phyloP scores from a whole-genome alignment of 345 rosid genomes.

The Rubroshorea leprosula region DNA sequence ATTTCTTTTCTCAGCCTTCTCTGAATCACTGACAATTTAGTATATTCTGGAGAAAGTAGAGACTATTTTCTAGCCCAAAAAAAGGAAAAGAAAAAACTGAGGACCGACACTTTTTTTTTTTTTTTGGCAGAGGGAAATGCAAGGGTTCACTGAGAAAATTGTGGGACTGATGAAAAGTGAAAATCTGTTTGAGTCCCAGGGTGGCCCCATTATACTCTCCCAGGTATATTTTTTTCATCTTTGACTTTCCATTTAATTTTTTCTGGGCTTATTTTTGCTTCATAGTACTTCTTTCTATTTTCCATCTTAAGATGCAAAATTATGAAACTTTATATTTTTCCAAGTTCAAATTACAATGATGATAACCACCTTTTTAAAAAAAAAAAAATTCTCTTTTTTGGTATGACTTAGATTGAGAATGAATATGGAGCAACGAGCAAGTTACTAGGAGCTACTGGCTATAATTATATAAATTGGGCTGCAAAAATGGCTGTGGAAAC shows the following conservation, averaged over 20 bases:
- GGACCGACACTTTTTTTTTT: conserved; percentile 3
- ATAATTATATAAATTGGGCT: conserved; percentile 91
- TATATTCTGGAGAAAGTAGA: too few species aligned
- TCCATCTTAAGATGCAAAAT: background rate
- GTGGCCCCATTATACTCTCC: conserved; percentile 96
- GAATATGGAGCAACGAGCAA: conserved; percentile 93
- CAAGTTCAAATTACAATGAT: conserved; percentile 5
- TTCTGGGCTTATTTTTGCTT: background rate
- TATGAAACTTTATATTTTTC: background rate
- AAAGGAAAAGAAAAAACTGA: too few species aligned
- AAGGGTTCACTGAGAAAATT: conserved; percentile 90
- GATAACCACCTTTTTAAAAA: background rate
- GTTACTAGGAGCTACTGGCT: conserved; percentile 62
- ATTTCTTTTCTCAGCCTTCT: conserved; percentile 8
- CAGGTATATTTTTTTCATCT: conserved; percentile 47
- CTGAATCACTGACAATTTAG: conserved; percentile 9
- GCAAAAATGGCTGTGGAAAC: conserved; percentile 88
- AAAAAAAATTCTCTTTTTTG: background rate
- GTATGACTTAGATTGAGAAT: conserved; percentile 75
- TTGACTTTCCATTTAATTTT: background rate
- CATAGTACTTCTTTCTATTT: conserved; percentile 1
- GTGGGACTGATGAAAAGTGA: conserved; percentile 94
- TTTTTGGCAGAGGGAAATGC: conserved; percentile 79
- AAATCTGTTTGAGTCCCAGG: conserved; percentile 87
- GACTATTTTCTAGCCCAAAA: too few species aligned